Conservation (phyloP, 2,329 filamentous ascomycete genomes). For the Chaetomium sp. region DNA sequence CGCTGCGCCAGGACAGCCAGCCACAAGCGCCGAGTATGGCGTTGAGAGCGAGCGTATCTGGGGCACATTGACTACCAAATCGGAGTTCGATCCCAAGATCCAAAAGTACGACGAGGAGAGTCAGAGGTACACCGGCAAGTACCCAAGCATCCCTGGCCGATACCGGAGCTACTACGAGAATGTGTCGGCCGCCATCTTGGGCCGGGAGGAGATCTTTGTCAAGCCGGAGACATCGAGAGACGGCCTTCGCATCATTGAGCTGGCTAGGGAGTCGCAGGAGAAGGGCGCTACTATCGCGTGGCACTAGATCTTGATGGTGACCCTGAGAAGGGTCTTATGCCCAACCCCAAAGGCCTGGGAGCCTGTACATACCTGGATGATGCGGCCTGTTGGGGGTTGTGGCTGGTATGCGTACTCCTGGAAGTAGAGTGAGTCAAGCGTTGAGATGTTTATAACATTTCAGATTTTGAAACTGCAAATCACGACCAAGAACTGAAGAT, state of each 20-base stretch:
- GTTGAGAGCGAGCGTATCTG: conserved; percentile 32
- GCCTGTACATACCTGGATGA: no score
- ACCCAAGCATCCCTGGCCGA: conserved; percentile 33
- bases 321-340: no score
- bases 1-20: conserved; percentile 25
- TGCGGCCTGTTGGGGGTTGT: no score
- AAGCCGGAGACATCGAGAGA: conserved; percentile 34
- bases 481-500: no score
- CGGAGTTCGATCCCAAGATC: conserved; percentile 28
- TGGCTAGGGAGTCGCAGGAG: conserved; percentile 32
- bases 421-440: no score
- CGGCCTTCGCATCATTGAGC: conserved; percentile 35
- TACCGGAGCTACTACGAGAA: conserved; percentile 38
- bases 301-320: conserved; percentile 3
- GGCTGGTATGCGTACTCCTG: no score
- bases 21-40: conserved; percentile 28
- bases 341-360: no score
- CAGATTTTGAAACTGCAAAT: no score
- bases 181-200: conserved; percentile 34
- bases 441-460: no score
- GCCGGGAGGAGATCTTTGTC: conserved; percentile 33
- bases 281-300: conserved; percentile 18
- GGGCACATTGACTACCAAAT: conserved; percentile 33
- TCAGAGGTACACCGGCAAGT: conserved; percentile 32
- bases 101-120: conserved; percentile 29